phyloP scores from a whole-genome alignment of 331 rosid genomes.

The Cucumis variabilis region DNA sequence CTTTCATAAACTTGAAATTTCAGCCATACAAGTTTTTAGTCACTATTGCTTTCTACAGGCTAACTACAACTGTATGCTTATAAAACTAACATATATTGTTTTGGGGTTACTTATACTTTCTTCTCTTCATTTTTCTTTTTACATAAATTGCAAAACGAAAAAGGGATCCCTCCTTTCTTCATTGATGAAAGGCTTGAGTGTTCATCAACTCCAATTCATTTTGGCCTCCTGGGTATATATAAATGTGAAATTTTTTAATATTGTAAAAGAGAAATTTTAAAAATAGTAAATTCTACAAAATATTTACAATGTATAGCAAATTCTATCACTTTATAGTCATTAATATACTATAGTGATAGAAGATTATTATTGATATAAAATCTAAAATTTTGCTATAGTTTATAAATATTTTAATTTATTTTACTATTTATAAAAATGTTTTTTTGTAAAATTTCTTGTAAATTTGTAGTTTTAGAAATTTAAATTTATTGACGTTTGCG shows the following conservation, averaged over 20 bases:
- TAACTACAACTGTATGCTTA: neutral
- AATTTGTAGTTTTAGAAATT: too few relatives aligned
- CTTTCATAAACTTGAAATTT: neutral
- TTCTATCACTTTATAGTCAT: too few relatives aligned
- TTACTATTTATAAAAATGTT: too few relatives aligned
- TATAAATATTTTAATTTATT: too few relatives aligned
- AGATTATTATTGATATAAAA: too few relatives aligned
- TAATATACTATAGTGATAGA: too few relatives aligned
- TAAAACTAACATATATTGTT: neutral
- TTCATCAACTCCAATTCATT: constrained; percentile 52
- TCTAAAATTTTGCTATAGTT: too few relatives aligned
- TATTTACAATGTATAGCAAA: too few relatives aligned
- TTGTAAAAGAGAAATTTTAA: too few relatives aligned
- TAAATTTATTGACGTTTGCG: too few relatives aligned
- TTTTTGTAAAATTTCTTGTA: too few relatives aligned
- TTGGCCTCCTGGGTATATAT: constrained; percentile 55
- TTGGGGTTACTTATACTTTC: neutral
- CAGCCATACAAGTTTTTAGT: neutral
- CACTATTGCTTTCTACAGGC: neutral
- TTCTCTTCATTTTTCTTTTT: neutral
- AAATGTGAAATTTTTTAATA: neutral
- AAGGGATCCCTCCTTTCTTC: neutral
- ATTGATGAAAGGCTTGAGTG: constrained; percentile 45
- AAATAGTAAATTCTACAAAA: too few relatives aligned
- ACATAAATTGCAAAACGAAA: neutral